Evolutionary conservation across 331 rosid species (phyloP), one percentile per base, ranked within the genome.

Genomic region (Saraca asoca): DNA sequence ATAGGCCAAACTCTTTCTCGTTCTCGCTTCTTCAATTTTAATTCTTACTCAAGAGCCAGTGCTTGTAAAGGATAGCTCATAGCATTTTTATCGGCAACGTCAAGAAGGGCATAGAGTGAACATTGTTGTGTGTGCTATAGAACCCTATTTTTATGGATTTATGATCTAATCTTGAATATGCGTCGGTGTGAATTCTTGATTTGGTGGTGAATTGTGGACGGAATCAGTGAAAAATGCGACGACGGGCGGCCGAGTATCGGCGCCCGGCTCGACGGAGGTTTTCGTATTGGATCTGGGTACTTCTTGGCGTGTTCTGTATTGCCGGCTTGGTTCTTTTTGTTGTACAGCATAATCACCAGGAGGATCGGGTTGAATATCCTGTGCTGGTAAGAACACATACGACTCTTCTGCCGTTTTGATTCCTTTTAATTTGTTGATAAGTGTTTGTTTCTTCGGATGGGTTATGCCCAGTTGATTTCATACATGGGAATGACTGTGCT

Each of bases 211-310:
- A 78, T 75, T 87, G 78, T 56, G 80, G 85, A 68, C 70, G 64
- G 71, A 66, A 51, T 52, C 74, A 17, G 75, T 14, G 84, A 68
- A 85, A 75, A 80, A 94, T 94, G 99, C 82, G 95, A 76, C 95
- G 97, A 73, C 96, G 99, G 92, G 89, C 88, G 41, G 92, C 91
- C 87, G 98, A 94, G 24, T 82, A 58, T 82, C 96, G 98, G 91
- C 99, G 97, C 89, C 96, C 91, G 85, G 91, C 71, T 56, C 82
- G 96, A 65, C 84, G 93, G 86, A 82, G 90, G 85, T 81, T 86
- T 54, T 78, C 92, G 34, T 64, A 77, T 85, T 94, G 97, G 99
- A 94, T 94, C 96, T 90, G 92, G 84, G 75, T 74, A 53, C 86
- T 94, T 52, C 86, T 90, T 42, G 96, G 84, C 15, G 60, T 86